Percentiles rank a stretch among this genome's conserved stretches.
These are phyloP conservation scores for Dinochytrium kinnereticum DNA, from an alignment of 371 early-diverging fungal genomes.

Conservation along the genomic window DNA sequence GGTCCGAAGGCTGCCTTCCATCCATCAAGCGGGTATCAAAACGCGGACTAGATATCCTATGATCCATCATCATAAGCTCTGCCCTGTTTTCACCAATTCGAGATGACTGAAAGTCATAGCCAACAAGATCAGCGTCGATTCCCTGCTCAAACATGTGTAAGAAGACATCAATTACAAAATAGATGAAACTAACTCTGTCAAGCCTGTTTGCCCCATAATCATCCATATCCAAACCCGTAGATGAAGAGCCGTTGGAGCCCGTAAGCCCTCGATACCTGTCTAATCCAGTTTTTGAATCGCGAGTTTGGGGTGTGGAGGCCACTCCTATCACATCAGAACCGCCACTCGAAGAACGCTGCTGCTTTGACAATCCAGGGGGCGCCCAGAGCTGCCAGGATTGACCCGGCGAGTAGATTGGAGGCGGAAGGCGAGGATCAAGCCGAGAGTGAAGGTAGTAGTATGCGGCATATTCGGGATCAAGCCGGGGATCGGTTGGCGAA, in stretches of 20 bases:
- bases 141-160: conserved; percentile 10
- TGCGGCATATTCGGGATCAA: conserved; percentile 57
- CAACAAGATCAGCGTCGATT: conserved; percentile 23
- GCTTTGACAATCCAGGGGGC: conserved; percentile 37
- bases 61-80: conserved; percentile 2
- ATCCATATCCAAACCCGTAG: conserved; percentile 2
- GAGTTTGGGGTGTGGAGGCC: neutral
- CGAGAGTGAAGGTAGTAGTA: conserved; percentile 57
- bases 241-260: conserved; percentile 18
- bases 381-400: conserved; percentile 58
- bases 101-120: conserved; percentile 14
- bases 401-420: conserved; percentile 51
- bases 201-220: neutral
- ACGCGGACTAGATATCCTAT: conserved; percentile 10
- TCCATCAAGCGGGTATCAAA: conserved; percentile 20
- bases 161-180: neutral
- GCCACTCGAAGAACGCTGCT: conserved; percentile 32
- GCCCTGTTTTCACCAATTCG: neutral
- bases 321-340: conserved; percentile 28
- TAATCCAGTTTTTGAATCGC: neutral
- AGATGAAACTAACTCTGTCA: neutral
- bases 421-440: conserved; percentile 57
- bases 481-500: conserved; percentile 31
- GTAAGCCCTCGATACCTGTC: conserved; percentile 8
- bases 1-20: conserved; percentile 1